phyloP scores from a whole-genome alignment of 495 filamentous ascomycete genomes.

The Trichocladium antarcticum region DNA sequence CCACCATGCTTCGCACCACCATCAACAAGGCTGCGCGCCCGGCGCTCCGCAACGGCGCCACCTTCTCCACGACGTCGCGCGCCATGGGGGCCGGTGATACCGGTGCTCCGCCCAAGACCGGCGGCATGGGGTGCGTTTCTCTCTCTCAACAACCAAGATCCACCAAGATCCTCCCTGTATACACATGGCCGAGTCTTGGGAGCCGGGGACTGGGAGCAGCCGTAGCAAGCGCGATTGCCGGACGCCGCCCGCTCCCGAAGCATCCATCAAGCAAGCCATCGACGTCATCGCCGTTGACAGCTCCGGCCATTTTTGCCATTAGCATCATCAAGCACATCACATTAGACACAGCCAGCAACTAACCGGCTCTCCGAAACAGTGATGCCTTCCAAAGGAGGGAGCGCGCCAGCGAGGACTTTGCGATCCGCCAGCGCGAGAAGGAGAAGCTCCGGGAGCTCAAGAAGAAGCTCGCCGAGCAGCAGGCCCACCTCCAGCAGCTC shows the following conservation, averaged over 20 bases:
- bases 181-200: no score
- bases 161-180: no score
- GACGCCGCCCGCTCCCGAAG: not conserved
- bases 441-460: slow-evolving; percentile 68
- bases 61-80: slow-evolving; percentile 52
- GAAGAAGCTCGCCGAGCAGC: slow-evolving; percentile 69
- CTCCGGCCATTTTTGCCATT: not conserved
- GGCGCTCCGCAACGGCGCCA: slow-evolving; percentile 38
- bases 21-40: slow-evolving; percentile 46
- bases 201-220: no score
- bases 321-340: not conserved
- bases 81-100: slow-evolving; percentile 59
- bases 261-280: not conserved
- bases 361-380: slow-evolving; percentile 34
- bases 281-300: not conserved
- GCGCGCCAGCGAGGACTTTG: slow-evolving; percentile 69
- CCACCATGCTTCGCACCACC: slow-evolving; percentile 55
- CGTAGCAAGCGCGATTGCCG: not conserved
- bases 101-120: slow-evolving; percentile 46
- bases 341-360: not conserved
- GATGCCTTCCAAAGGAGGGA: slow-evolving; percentile 89
- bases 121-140: slow-evolving; percentile 34
- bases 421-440: slow-evolving; percentile 73
- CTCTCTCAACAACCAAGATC: not conserved
- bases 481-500: slow-evolving; percentile 69